Evolutionary conservation across 2,329 filamentous ascomycete genomes (phyloP).

Genomic region (Thermothelomyces thermophilus): DNA sequence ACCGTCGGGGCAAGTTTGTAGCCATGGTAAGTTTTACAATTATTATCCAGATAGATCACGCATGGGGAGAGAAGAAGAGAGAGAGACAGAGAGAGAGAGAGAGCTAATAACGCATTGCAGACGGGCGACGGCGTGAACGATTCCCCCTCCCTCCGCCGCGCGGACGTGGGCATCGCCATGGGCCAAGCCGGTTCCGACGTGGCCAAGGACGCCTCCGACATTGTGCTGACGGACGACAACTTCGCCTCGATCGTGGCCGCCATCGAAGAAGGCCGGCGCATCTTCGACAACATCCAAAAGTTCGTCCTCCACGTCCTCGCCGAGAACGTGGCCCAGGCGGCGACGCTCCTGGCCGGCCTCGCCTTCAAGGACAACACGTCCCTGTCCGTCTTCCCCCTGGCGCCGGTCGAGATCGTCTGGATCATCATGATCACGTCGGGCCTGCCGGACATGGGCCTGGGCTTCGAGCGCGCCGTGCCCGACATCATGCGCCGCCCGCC

Average conservation of each 20-base stretch:
- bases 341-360: constrained; percentile 61
- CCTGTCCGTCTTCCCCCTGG: constrained; percentile 62
- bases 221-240: constrained; percentile 83
- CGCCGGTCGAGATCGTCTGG: constrained; percentile 70
- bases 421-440: constrained; percentile 69
- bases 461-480: constrained; percentile 61
- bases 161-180: constrained; percentile 73
- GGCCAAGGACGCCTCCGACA: constrained; percentile 76
- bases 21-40: constrained; percentile 52
- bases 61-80: too few species aligned
- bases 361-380: constrained; percentile 56
- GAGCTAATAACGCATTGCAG: background rate
- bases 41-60: too few species aligned
- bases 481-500: constrained; percentile 63
- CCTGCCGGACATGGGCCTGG: constrained; percentile 64
- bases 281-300: constrained; percentile 71
- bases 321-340: constrained; percentile 64
- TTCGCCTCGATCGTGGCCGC: constrained; percentile 72
- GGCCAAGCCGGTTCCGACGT: constrained; percentile 64
- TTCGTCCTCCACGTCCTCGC: constrained; percentile 62
- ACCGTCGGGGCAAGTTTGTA: constrained; percentile 59
- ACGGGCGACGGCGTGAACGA: constrained; percentile 73
- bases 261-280: constrained; percentile 63
- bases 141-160: constrained; percentile 63
- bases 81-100: too few species aligned